These are phyloP conservation scores for Candida vaughaniae DNA, from an alignment of 805 yeast species.

Conservation along the genomic window DNA sequence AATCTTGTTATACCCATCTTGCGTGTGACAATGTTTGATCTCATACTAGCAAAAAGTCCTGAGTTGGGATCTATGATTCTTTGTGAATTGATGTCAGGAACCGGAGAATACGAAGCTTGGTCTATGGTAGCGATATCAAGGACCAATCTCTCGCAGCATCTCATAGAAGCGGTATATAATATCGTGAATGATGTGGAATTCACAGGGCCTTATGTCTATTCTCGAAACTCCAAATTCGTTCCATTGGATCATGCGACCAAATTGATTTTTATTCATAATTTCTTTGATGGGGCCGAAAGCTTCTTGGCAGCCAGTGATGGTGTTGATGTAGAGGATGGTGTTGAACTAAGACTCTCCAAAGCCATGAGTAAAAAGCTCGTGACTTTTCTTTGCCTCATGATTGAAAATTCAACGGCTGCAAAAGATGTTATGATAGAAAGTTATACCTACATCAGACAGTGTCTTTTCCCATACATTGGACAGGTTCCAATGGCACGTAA, in stretches of 20 bases:
- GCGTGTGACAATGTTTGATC: constrained; percentile 47
- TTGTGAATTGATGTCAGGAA: constrained; percentile 55
- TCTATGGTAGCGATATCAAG: no score
- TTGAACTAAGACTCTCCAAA: constrained; percentile 27
- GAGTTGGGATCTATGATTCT: constrained; percentile 53
- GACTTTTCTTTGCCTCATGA: constrained; percentile 61
- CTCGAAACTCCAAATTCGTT: constrained; percentile 3
- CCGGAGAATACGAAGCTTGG: no score
- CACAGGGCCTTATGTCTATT: constrained; percentile 8
- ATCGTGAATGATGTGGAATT: constrained; percentile 46
- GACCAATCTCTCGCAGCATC: constrained; percentile 50
- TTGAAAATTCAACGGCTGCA: constrained; percentile 18
- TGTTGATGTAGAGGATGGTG: constrained; percentile 27
- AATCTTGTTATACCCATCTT: constrained; percentile 30
- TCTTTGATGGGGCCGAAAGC: constrained; percentile 50
- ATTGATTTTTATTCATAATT: constrained; percentile 69
- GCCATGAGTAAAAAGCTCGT: constrained; percentile 43
- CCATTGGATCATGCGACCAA: constrained; percentile 34
- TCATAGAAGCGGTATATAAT: constrained; percentile 65
- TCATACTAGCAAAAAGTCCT: constrained; percentile 51
- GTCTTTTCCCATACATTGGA: constrained; percentile 12
- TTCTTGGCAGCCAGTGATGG: constrained; percentile 33
- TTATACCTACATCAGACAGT: constrained; percentile 1
- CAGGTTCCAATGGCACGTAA: constrained; percentile 9
- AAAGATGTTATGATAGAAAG: neutral